A percentile compares a stretch with the other conserved stretches of the same genome.
phyloP scores from a whole-genome alignment of 257 asterid species.

The Ehretia macrophylla region DNA sequence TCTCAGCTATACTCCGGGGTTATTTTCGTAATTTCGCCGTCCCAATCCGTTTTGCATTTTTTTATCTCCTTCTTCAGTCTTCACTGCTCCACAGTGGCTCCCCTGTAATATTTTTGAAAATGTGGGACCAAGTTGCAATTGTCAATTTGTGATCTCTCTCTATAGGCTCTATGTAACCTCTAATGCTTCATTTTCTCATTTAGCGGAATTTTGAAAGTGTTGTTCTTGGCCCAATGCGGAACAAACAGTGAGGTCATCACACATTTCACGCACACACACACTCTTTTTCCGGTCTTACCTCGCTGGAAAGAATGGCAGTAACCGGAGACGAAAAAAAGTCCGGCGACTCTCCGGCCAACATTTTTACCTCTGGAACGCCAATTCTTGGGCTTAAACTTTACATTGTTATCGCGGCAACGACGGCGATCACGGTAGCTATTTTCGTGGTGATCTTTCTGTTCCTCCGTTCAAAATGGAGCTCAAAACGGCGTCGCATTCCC shows the following conservation, averaged over 20 bases:
- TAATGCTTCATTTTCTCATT: background rate
- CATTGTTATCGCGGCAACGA: conserved; percentile 50
- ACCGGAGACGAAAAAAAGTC: conserved; percentile 34
- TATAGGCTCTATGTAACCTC: background rate
- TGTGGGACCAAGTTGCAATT: background rate
- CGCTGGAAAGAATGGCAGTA: conserved; percentile 37
- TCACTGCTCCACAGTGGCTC: background rate
- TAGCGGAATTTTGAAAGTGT: background rate
- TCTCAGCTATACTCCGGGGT: background rate
- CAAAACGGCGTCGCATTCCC: conserved; percentile 38
- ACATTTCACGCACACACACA: conserved; percentile 1
- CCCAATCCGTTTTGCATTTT: too few relatives aligned
- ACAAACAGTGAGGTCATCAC: conserved; percentile 6
- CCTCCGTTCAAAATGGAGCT: conserved; percentile 38
- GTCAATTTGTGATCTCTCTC: too few relatives aligned
- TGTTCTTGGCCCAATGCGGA: conserved; percentile 1
- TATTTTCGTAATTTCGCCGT: background rate
- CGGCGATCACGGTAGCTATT: conserved; percentile 33
- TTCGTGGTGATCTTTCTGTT: conserved; percentile 41
- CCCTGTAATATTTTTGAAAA: background rate
- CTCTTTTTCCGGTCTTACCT: conserved; percentile 18
- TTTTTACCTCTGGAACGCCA: conserved; percentile 56
- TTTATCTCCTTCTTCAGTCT: background rate
- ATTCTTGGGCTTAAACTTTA: conserved; percentile 68
- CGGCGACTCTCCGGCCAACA: conserved; percentile 16